phyloP scores from a whole-genome alignment of 495 filamentous ascomycete species.

The Xanthoparmelia taractica region DNA sequence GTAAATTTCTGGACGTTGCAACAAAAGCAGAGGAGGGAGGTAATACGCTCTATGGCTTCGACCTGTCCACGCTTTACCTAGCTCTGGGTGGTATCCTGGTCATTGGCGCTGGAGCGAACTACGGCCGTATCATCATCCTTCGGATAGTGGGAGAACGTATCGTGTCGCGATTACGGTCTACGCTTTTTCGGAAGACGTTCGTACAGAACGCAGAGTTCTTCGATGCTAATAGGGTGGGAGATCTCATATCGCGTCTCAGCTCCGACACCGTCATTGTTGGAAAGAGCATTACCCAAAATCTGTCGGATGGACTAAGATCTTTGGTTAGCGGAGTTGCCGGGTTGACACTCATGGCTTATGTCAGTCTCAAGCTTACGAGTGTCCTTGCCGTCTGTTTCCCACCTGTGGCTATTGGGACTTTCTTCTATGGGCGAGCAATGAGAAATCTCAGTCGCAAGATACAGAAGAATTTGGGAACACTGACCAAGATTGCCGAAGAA shows the following conservation, averaged over 20 bases:
- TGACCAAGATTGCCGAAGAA: constrained; percentile 96
- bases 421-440: constrained; percentile 82
- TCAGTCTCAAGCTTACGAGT: constrained; percentile 82
- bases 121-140: constrained; percentile 85
- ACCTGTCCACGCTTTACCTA: constrained; percentile 67
- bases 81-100: constrained; percentile 62
- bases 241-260: constrained; percentile 87
- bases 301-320: constrained; percentile 86
- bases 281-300: constrained; percentile 95
- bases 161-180: constrained; percentile 78
- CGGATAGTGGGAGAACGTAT: constrained; percentile 94
- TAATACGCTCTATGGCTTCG: constrained; percentile 59
- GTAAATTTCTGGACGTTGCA: constrained; percentile 85
- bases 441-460: constrained; percentile 82
- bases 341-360: constrained; percentile 83
- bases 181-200: constrained; percentile 83
- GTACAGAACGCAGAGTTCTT: constrained; percentile 98
- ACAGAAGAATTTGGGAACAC: constrained; percentile 80
- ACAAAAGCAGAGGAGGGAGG: constrained; percentile 42
- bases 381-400: constrained; percentile 82
- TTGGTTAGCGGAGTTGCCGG: constrained; percentile 83
- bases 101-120: constrained; percentile 77
- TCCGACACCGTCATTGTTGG: constrained; percentile 96
- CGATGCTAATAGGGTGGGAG: constrained; percentile 92
- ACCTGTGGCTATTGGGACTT: constrained; percentile 81